Base-by-base conservation (phyloP, 805 yeast genomes). In the Candida ficus region DNA sequence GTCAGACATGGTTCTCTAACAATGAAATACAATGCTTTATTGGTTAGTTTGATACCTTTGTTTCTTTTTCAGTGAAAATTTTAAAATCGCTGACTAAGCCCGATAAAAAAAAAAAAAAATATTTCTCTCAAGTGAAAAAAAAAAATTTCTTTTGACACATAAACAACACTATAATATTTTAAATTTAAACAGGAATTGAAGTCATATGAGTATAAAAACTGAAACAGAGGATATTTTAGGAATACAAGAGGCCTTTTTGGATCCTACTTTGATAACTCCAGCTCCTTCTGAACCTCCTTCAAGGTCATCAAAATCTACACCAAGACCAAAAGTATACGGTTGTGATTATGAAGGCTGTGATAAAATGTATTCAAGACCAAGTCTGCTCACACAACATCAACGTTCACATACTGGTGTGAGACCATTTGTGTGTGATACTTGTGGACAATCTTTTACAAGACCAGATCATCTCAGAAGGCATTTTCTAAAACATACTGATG, bases 401-500 rank as follows among this genome's bases (percentile, higher is more conserved):
- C 67, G 91, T 29, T 61, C 84, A 0, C 99, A 93, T 54, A 73
- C 84, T 3, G 84, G 86, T 44, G 78, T 81, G 30, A 67, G 93
- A 39, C 95, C 95, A 0, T 91, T 78, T 56, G 53, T 53, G 33
- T 93, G 99, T 57, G 57, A 61, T 2, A 66, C 60, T 4, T 93
- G 99, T 61, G 67, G 62, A 1, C 76, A 75, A 45, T 59, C 81
- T 1, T 93, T 88, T 55, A 67, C 77, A 14, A 71, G 96, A 38
- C 83, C 81, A 46, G 77, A 85, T n/a, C 97, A 91, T 63, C 64
- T 91, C 31, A 74, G 78, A 37, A 75, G 87, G 21, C 99, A 93
- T 58, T 46, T 67, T 39, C 58, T 83, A 19, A 76, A 87, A 16
- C 96, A 90, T 56, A 47, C 67, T 3, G 69, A 66, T 1, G 74